Percentiles rank a stretch among this genome's conserved stretches.
phyloP scores from a whole-genome alignment of 2,329 filamentous ascomycete species.

The Epichloe scottii region DNA sequence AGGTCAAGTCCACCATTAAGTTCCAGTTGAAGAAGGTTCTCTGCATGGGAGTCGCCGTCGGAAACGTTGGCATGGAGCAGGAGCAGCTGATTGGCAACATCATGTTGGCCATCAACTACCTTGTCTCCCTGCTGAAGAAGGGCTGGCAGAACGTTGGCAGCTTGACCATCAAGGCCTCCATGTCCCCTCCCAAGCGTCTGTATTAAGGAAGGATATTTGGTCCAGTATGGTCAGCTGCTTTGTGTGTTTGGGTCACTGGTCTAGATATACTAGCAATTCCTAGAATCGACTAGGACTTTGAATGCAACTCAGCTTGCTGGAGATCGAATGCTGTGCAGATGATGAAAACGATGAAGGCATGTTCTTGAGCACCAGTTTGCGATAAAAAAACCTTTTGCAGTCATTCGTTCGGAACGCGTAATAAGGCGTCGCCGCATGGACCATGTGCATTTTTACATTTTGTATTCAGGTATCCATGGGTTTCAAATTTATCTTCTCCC shows the following conservation, averaged over 20 bases:
- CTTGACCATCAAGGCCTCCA: conserved; percentile 99
- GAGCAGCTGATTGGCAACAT: conserved; percentile 97
- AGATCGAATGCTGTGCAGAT: too few relatives aligned
- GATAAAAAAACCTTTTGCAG: too few relatives aligned
- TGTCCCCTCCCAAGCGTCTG: conserved; percentile 95
- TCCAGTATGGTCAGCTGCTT: conserved; percentile 9
- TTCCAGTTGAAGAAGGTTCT: conserved; percentile 99
- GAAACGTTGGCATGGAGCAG: conserved; percentile 94
- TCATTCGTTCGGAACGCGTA: neutral
- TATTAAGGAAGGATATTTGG: conserved; percentile 54
- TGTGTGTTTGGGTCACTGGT: conserved; percentile 1
- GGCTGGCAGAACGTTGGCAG: conserved; percentile 99
- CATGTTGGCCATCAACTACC: conserved; percentile 99
- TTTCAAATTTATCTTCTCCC: neutral
- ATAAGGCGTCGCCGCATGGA: neutral
- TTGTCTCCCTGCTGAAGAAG: conserved; percentile 99
- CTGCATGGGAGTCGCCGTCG: conserved; percentile 98
- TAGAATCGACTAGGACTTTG: conserved; percentile 6
- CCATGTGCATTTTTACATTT: neutral
- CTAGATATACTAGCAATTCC: neutral
- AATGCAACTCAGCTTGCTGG: neutral
- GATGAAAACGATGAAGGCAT: too few relatives aligned
- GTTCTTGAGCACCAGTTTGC: too few relatives aligned
- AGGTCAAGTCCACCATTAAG: conserved; percentile 99
- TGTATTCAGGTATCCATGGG: neutral